Percentiles rank a stretch among this genome's conserved stretches.
These are phyloP conservation scores for Lecanoromycetidae sp. DNA, from an alignment of 2,329 filamentous ascomycete genomes.

Conservation along the genomic window DNA sequence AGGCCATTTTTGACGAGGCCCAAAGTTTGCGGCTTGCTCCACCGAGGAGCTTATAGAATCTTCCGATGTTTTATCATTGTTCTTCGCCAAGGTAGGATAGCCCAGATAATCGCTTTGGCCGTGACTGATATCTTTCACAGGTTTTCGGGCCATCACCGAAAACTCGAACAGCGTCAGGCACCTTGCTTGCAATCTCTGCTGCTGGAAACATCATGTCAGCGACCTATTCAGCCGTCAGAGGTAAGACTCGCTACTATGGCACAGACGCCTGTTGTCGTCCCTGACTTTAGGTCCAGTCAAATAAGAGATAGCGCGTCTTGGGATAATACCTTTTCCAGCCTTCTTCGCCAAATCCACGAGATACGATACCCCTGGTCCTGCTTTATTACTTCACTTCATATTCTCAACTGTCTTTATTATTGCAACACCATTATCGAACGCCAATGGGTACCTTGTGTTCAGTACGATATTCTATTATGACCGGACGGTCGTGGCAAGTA, in stretches of 20 bases:
- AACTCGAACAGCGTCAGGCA: neutral
- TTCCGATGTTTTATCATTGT: neutral
- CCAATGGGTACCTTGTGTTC: constrained; percentile 1
- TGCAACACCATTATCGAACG: neutral
- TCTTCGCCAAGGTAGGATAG: neutral
- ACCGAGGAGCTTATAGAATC: neutral
- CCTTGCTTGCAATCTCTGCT: neutral
- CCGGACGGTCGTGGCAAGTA: neutral
- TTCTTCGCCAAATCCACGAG: constrained; percentile 1
- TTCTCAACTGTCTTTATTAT: neutral
- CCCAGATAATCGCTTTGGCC: neutral
- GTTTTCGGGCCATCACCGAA: constrained; percentile 1
- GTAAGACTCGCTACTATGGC: neutral
- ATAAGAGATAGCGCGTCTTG: constrained; percentile 1
- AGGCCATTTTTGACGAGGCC: neutral
- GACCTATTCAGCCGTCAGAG: neutral
- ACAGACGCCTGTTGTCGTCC: neutral
- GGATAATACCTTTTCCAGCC: neutral
- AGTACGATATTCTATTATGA: neutral
- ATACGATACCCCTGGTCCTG: neutral
- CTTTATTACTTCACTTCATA: neutral
- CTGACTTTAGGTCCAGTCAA: neutral
- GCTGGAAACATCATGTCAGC: neutral
- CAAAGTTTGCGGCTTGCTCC: constrained; percentile 1
- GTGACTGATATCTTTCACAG: neutral